phyloP scores from a whole-genome alignment of 306 rosid species.

The Gillenia trifoliata region DNA sequence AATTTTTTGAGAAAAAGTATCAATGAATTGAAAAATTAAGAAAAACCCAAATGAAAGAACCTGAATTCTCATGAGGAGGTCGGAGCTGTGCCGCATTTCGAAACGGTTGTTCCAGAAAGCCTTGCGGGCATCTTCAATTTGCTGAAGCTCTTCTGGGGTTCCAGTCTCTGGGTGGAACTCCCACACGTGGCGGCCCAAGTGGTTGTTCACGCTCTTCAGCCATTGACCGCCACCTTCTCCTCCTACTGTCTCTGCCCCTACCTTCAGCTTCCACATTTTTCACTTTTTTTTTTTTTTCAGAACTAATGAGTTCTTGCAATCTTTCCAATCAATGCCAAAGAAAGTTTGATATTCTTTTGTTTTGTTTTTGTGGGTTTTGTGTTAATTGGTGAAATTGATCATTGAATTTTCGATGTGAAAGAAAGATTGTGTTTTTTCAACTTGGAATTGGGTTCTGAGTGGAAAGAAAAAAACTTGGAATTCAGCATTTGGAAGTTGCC shows the following conservation, averaged over 20 bases:
- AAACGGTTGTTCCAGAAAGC: slow-evolving; percentile 25
- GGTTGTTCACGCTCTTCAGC: slow-evolving; percentile 26
- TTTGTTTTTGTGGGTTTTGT: neutral
- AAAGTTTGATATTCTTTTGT: neutral
- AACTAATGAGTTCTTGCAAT: neutral
- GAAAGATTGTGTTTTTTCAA: neutral
- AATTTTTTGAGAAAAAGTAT: neutral
- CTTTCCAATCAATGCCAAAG: neutral
- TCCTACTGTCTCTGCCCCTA: slow-evolving; percentile 23
- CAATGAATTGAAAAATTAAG: neutral
- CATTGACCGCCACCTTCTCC: slow-evolving; percentile 11
- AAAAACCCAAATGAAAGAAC: slow-evolving; percentile 8
- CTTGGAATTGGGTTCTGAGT: neutral
- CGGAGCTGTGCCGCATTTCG: slow-evolving; percentile 36
- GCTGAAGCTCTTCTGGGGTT: slow-evolving; percentile 29
- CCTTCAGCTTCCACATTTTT: slow-evolving; percentile 39
- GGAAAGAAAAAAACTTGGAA: neutral
- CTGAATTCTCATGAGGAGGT: slow-evolving; percentile 40
- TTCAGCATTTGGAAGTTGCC: neutral
- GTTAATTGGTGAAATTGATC: neutral
- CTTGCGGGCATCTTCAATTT: slow-evolving; percentile 26
- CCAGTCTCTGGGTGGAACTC: slow-evolving; percentile 33
- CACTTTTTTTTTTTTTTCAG: too few species aligned
- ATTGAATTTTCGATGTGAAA: neutral
- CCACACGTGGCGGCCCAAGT: slow-evolving; percentile 41